Evolutionary conservation across 2,329 filamentous ascomycete species (phyloP), one percentile per base, ranked within the genome.

Genomic region (Arthroderma sp.): DNA sequence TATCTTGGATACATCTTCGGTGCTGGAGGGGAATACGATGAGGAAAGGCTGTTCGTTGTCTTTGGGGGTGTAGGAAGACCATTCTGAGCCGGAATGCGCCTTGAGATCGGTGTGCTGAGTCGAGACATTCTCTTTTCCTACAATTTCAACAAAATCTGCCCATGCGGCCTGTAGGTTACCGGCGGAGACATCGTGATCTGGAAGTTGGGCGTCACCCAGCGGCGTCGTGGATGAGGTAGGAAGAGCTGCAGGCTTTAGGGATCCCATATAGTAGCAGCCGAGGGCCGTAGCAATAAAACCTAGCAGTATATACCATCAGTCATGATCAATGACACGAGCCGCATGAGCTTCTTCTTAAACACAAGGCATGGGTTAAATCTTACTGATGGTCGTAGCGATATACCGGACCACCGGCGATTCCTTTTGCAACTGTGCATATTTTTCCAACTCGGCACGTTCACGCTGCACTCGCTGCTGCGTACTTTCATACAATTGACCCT

Each of bases 1-100:
- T 48, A 95, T 77, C 50, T 73, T 70, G n/a, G 83, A 82, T 6
- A 94, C 86, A 54, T 95, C 82, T 51, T 88, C 82, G 1, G 88
- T 95, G 32, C 73, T 78, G 37, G 66, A 70, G 0, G 87, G 88
- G 58, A 80, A 89, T 36, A 94, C 74, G 42, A 95, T 71, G 60
- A 86, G 55, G 52, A 71, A 71, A 1, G 68, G 68, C 42, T 58
- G 61, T 50, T 72, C 69, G 33, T 55, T 53, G 8, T 62, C 59
- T 49, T 67, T 68, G 5, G 53, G 54, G 3, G 58, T 56, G 47
- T 72, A 72, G 2, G 76, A 75, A 9, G 75, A 79, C 77, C 77
- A 82, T 48, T 78, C 75, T 1, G 75, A 79, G 5, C 76, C 75
- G 5, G 76, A 66, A 57, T 81, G 78, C 11, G 68, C 65, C 45